Evolutionary conservation across 1,284 basidiomycete genomes (phyloP).

Genomic region (Apiotrichum siamense): DNA sequence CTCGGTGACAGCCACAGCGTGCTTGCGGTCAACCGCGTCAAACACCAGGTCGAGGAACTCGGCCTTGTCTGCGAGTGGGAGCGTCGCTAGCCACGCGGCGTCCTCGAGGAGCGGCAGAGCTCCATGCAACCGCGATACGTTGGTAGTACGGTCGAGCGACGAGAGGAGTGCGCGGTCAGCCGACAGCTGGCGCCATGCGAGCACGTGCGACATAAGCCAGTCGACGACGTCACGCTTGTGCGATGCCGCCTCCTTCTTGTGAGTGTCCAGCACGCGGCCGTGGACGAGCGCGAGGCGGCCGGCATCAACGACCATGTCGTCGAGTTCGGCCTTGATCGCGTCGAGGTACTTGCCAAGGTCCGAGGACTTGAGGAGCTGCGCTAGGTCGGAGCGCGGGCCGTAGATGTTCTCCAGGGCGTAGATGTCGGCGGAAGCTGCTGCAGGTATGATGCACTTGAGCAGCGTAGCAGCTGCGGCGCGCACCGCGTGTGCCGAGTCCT

Average conservation of each 20-base stretch:
- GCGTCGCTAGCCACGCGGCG: conserved; percentile 23
- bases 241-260: conserved; percentile 51
- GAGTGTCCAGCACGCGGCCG: conserved; percentile 30
- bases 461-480: conserved; percentile 65
- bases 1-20: conserved; percentile 20
- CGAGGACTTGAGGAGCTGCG: conserved; percentile 72
- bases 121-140: conserved; percentile 57
- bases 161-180: conserved; percentile 59
- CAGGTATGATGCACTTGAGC: conserved; percentile 41
- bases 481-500: conserved; percentile 52
- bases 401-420: conserved; percentile 82
- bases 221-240: conserved; percentile 70
- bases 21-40: conserved; percentile 17
- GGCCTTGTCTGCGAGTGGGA: conserved; percentile 8
- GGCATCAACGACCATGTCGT: conserved; percentile 66
- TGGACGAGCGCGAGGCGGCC: conserved; percentile 61
- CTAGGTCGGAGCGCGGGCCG: conserved; percentile 58
- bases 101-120: conserved; percentile 57
- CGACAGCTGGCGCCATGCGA: conserved; percentile 54
- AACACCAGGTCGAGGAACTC: conserved; percentile 27
- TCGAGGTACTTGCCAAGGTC: conserved; percentile 66
- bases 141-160: conserved; percentile 58
- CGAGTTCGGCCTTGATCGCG: conserved; percentile 53
- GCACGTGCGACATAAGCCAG: conserved; percentile 75
- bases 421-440: conserved; percentile 49